phyloP scores from a whole-genome alignment of 345 rosid species.

The Boechera divaricarpa region DNA sequence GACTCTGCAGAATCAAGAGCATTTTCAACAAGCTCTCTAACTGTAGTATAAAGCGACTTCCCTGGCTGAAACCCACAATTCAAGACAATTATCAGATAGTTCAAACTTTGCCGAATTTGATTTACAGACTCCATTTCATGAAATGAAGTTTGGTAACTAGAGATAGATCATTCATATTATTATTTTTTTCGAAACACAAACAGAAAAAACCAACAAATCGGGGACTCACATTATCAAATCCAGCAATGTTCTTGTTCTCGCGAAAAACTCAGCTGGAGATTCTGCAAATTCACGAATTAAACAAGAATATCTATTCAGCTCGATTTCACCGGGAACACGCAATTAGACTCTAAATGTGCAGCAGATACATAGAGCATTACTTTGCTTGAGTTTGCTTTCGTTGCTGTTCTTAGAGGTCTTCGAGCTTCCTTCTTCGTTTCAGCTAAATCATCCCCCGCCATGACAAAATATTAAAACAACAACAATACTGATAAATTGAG shows the following conservation, averaged over 20 bases:
- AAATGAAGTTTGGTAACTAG: not conserved
- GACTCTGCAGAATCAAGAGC: conserved; percentile 96
- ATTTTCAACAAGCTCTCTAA: conserved; percentile 92
- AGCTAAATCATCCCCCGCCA: conserved; percentile 53
- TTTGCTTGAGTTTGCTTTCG: conserved; percentile 88
- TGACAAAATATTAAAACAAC: conserved; percentile 46
- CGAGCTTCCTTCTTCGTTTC: conserved; percentile 68
- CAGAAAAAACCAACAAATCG: not conserved
- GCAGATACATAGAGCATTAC: conserved; percentile 45
- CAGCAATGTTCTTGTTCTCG: conserved; percentile 98
- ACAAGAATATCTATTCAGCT: not conserved
- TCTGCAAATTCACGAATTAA: conserved; percentile 54
- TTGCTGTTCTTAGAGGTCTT: conserved; percentile 61
- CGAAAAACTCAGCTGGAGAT: conserved; percentile 98
- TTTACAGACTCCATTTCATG: not conserved
- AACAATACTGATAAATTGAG: not conserved
- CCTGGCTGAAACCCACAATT: conserved; percentile 66
- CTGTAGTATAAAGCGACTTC: conserved; percentile 86
- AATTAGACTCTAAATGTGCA: not conserved
- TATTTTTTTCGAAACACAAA: not conserved
- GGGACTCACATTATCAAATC: conserved; percentile 86
- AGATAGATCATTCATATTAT: not conserved
- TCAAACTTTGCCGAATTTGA: conserved; percentile 3
- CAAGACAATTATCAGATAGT: conserved; percentile 20
- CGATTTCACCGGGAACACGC: not conserved